Evolutionary conservation across 352 stramenopile genomes (phyloP), one percentile per base, ranked within the genome.

Genomic region (Phytophthora idaei): DNA sequence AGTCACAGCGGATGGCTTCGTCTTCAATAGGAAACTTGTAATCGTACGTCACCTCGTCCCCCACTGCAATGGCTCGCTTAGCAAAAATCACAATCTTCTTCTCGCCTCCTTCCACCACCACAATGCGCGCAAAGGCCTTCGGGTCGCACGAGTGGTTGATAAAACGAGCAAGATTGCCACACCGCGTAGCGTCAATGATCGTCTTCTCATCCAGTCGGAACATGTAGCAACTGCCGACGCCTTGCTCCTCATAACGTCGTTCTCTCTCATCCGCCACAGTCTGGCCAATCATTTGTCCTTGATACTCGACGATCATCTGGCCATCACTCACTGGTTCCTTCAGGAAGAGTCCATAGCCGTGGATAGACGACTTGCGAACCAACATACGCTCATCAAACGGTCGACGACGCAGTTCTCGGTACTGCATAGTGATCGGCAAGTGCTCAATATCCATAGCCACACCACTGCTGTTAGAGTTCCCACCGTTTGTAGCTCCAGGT

Each of bases 21-120:
- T 98, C 96, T 76, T 98, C 96, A 55, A 98, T 97, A 17, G 94
- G 95, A 72, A 99, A 99, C 73, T 99, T 98, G 85, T 99, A 99
- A 64, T 98, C 93, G 73, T 98, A 98, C 37, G 92, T 98, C 49
- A 98, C 92, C 66, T 99, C 96, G 63, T 98, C 95, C 10, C 94
- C 95, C 31, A 82, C 80, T 3, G 92, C 82, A 67, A 99, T 97
- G 15, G 95, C 81, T 54, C 80, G 74, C 60, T 97, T 97, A 7
- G 94, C 92, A 68, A 98, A 98, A 41, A 99, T 98, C 48, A 98
- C 90, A 45, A 99, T 99, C 71, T 99, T 98, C 70, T 98, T 98
- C 50, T 97, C 89, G 32, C 93, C 85, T 49, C 81, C 81, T 56
- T 95, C 90, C 14, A 96, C 87, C 2, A 69, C 60, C 25, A 95